Conservation (phyloP, 108 stramenopile genomes). For the Nitzschia putrida region DNA sequence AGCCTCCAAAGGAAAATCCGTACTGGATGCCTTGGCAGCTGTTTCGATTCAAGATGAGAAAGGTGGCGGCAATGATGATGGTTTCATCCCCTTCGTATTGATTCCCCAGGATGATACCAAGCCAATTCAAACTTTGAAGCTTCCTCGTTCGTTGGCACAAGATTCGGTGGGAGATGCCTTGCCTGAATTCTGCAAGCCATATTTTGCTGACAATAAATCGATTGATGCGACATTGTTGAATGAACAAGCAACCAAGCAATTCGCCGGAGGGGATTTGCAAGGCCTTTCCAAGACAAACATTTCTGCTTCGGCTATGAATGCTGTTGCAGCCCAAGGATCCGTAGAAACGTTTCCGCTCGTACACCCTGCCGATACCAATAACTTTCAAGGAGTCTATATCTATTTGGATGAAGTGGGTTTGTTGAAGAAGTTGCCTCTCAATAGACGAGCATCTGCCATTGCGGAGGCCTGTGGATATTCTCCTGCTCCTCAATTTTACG, state of each 20-base stretch:
- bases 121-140: conserved; percentile 44
- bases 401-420: conserved; percentile 87
- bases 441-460: conserved; percentile 55
- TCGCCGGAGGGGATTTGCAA: conserved; percentile 25
- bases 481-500: conserved; percentile 84
- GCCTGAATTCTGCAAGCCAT: conserved; percentile 54
- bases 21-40: conserved; percentile 32
- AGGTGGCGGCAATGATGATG: conserved; percentile 15
- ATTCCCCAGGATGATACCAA: conserved; percentile 72
- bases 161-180: conserved; percentile 53
- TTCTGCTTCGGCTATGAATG: conserved; percentile 47
- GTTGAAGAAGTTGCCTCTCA: conserved; percentile 71
- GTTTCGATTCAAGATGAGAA: conserved; percentile 42
- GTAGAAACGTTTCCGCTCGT: conserved; percentile 83
- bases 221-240: conserved; percentile 64
- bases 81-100: conserved; percentile 49
- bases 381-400: conserved; percentile 62
- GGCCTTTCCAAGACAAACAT: conserved; percentile 32
- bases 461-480: conserved; percentile 62
- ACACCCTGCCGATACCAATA: conserved; percentile 65
- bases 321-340: conserved; percentile 61
- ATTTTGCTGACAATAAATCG: conserved; percentile 56
- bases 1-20: conserved; percentile 3
- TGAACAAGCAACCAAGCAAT: conserved; percentile 55
- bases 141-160: conserved; percentile 32